Evolutionary conservation across 495 filamentous ascomycete genomes (phyloP), one percentile per base, ranked within the genome.

Genomic region (Glarea lozoyensis): DNA sequence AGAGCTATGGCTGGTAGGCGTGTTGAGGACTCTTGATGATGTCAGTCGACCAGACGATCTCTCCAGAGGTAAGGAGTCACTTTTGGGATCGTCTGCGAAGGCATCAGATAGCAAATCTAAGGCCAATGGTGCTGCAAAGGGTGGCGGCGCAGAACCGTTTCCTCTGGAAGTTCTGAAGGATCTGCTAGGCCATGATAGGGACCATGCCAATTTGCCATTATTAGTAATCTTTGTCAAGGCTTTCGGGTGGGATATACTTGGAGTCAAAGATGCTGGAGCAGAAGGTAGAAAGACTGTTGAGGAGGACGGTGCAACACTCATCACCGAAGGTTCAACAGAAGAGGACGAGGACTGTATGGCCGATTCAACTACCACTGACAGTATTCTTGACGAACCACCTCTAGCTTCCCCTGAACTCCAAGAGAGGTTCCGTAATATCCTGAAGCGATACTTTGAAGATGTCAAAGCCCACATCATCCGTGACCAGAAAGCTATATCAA

Each of bases 81-180:
- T 59, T 18, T 66, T 62, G 21, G 45, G 49, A 13, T 55, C 64
- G 21, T 63, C 76, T 36, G 63, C 60, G 21, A 70, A 79, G 52
- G 62, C 68, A 13, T 62, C 66, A 0, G 81, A 82, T 47, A 51
- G 68, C 24, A 76, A 73, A 58, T 60, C 69, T 24, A 69, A 69
- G 20, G 29, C 52, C 30, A 68, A 46, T 35, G 66, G 67, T 23
- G 56, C 61, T 3, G 39, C 15, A 10, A 75, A 79, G 38, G 74
- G 77, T 18, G 71, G 71, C 2, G 72, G 70, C 17, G 64, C 76
- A 11, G 92, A 96, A 42, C 88, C 92, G 3, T 97, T 97, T 53
- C 92, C 92, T 5, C 66, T 99, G 20, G 92, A 99, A 57, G 89
- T 97, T 23, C 65, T 99, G 25, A 99, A 97, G 65, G 92, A 99